phyloP scores from a whole-genome alignment of 352 stramenopile species.

The Peronospora tabacina region DNA sequence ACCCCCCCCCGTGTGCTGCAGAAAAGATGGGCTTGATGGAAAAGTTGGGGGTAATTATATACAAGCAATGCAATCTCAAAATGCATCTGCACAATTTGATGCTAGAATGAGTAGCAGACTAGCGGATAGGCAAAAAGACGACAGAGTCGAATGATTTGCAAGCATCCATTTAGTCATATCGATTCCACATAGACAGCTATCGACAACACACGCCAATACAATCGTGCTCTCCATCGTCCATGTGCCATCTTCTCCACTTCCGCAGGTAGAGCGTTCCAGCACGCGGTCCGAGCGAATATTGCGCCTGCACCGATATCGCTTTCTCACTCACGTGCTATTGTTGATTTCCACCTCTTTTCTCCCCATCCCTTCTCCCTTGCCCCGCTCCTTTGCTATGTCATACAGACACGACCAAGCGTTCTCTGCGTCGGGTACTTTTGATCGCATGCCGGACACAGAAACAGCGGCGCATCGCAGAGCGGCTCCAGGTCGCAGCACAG shows the following conservation, averaged over 20 bases:
- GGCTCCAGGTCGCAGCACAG: constrained; percentile 55
- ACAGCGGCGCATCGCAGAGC: constrained; percentile 43
- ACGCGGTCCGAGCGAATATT: background rate
- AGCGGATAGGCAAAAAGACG: constrained; percentile 15
- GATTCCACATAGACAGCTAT: constrained; percentile 33
- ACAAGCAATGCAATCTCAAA: constrained; percentile 1
- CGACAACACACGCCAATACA: constrained; percentile 23
- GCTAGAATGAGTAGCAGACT: constrained; percentile 5
- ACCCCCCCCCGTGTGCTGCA: background rate
- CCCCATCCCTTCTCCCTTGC: constrained; percentile 4
- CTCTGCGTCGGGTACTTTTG: constrained; percentile 79
- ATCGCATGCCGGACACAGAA: constrained; percentile 66
- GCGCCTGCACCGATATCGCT: constrained; percentile 5
- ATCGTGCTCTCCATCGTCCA: constrained; percentile 18
- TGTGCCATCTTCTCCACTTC: constrained; percentile 16
- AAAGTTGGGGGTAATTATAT: constrained; percentile 11
- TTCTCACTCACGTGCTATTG: constrained; percentile 6
- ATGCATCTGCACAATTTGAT: background rate
- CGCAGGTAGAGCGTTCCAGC: constrained; percentile 9
- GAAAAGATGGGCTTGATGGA: constrained; percentile 1
- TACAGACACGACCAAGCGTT: constrained; percentile 57
- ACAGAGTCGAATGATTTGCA: constrained; percentile 31
- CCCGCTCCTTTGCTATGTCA: constrained; percentile 22
- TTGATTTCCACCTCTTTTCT: constrained; percentile 12
- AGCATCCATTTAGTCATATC: constrained; percentile 37